Evolutionary conservation across 192 early-diverging fungal species (phyloP), one percentile per base, ranked within the genome.

Genomic region (Rhizoclosmatium sp.): DNA sequence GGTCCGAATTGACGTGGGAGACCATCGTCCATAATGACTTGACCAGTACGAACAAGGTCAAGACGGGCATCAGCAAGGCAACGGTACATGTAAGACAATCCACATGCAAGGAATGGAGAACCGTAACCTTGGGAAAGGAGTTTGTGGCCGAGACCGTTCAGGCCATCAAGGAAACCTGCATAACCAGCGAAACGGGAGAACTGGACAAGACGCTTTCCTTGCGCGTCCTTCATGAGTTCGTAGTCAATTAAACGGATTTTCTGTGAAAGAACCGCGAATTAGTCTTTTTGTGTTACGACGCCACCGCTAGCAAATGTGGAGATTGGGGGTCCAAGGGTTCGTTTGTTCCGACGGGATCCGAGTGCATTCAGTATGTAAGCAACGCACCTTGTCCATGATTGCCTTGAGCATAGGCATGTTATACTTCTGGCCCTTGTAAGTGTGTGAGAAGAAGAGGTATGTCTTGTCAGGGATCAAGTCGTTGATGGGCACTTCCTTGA

Each of bases 181-280:
- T 96, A 96, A 7, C 98, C 98, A 1, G 98, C 98, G 71, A 95
- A 94, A 56, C 89, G 92, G 68, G 95, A 95, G 87, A 99, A 99
- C 60, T 94, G 89, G 23, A 99, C 97, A 56, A 97, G 82, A 10
- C 97, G 92, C 69, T 92, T 89, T 48, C 80, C 79, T 21, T 84
- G 60, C 12, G 92, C 92, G 75, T 98, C 89, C 3, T 90, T 92
- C 90, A 99, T 90, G 51, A 98, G 88, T 82, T 99, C 98, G 78
- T 99, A 99, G 85, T 99, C 98, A 59, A 98, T 94, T 60, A 99
- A 83, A 5, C 93, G 92, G 76, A 98, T 94, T 71, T 90, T 91
- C 93, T 93, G 75, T 21, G 14, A 4, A 56, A 14, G n/a, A 31
- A 31, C 31, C 0, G 31, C 0, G 31, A 31, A 31, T 31, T 31